phyloP scores from a whole-genome alignment of 1,284 basidiomycete genomes.

The Rhodotorula glutinis region DNA sequence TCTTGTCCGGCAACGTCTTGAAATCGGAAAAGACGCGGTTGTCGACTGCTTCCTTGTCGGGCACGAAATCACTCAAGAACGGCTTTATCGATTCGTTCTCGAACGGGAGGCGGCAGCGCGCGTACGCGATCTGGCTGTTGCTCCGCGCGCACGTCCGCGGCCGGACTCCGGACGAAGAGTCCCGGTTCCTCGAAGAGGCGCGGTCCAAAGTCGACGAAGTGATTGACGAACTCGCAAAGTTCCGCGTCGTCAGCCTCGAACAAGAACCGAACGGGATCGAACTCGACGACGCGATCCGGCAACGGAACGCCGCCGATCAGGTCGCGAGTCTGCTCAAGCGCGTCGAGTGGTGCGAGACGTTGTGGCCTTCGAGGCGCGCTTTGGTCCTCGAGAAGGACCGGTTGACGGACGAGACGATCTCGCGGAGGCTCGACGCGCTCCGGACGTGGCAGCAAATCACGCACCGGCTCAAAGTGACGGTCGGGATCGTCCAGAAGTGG shows the following conservation, averaged over 20 bases:
- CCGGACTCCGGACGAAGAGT: conserved; percentile 76
- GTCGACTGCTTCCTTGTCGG: conserved; percentile 41
- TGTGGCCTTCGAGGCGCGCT: conserved; percentile 80
- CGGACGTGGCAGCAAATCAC: conserved; percentile 85
- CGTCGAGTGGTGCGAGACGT: conserved; percentile 74
- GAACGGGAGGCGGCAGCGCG: conserved; percentile 46
- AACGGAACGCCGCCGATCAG: conserved; percentile 39
- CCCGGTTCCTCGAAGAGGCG: conserved; percentile 73
- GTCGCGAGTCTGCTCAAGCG: conserved; percentile 52
- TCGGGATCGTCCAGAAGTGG: conserved; percentile 77
- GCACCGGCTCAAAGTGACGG: conserved; percentile 70
- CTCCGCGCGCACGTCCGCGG: conserved; percentile 82
- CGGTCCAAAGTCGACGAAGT: conserved; percentile 76
- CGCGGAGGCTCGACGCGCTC: conserved; percentile 75
- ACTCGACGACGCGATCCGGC: conserved; percentile 18
- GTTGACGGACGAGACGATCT: conserved; percentile 65
- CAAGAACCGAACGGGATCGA: conserved; percentile 48
- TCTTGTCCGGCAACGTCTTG: conserved; percentile 86
- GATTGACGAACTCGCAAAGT: conserved; percentile 75
- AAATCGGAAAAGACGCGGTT: conserved; percentile 86
- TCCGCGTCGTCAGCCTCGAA: conserved; percentile 57
- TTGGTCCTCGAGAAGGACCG: conserved; percentile 74
- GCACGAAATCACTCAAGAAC: conserved; percentile 37
- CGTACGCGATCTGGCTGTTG: conserved; percentile 75
- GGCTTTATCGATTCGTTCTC: conserved; percentile 29